phyloP scores from a whole-genome alignment of 2,329 filamentous ascomycete species.

The Fusarium verrucosum region DNA sequence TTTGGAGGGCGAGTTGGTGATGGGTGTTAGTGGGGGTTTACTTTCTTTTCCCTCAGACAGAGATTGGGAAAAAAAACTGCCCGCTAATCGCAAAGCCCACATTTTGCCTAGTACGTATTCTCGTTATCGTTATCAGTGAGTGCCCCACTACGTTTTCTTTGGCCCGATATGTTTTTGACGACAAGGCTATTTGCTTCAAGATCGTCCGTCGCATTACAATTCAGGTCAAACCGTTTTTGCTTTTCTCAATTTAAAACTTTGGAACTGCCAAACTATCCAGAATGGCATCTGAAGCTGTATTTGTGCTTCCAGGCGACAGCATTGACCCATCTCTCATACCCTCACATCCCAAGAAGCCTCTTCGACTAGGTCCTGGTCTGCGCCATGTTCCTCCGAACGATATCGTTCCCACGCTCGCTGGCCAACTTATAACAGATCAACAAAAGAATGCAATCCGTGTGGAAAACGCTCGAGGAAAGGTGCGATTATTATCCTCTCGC shows the following conservation, averaged over 20 bases:
- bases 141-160: slow-evolving; percentile 21
- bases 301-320: slow-evolving; percentile 84
- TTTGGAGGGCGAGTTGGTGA: slow-evolving; percentile 35
- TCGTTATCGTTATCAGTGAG: slow-evolving; percentile 30
- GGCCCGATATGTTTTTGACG: slow-evolving; percentile 28
- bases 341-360: slow-evolving; percentile 71
- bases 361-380: slow-evolving; percentile 86
- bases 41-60: slow-evolving; percentile 40
- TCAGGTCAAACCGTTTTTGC: slow-evolving; percentile 2
- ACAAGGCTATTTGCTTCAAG: slow-evolving; percentile 9
- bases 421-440: slow-evolving; percentile 72
- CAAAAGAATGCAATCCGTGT: slow-evolving; percentile 83
- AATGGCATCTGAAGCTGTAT: slow-evolving; percentile 66
- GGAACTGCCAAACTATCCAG: slow-evolving; percentile 17
- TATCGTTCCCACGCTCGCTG: slow-evolving; percentile 74
- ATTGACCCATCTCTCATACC: slow-evolving; percentile 75
- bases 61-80: slow-evolving; percentile 42
- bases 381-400: slow-evolving; percentile 81
- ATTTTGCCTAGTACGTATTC: slow-evolving; percentile 37
- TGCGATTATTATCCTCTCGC: slow-evolving; percentile 51
- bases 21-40: slow-evolving; percentile 40
- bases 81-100: slow-evolving; percentile 40
- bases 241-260: neutral
- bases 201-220: slow-evolving; percentile 31
- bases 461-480: slow-evolving; percentile 75